phyloP scores from a whole-genome alignment of 495 filamentous ascomycete species.

The Penicillium chermesinum region DNA sequence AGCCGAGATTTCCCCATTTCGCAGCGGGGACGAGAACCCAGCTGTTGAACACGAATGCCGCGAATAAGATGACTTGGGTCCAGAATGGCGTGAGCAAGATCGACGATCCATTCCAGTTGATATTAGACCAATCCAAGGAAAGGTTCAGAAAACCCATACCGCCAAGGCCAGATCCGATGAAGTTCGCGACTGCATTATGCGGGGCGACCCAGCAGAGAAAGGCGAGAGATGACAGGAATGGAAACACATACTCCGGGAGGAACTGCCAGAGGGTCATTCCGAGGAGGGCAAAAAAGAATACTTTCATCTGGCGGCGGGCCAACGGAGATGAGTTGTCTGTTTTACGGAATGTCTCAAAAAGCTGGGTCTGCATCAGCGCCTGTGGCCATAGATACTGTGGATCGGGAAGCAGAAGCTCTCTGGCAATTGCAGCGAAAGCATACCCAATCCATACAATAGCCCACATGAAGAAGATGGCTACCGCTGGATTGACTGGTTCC shows the following conservation, averaged over 20 bases:
- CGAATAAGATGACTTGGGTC: slow-evolving; percentile 50
- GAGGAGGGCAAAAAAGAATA: slow-evolving; percentile 48
- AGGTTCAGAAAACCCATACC: slow-evolving; percentile 57
- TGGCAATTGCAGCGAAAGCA: slow-evolving; percentile 49
- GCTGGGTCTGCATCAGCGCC: slow-evolving; percentile 48
- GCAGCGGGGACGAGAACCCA: slow-evolving; percentile 53
- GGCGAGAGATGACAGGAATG: slow-evolving; percentile 51
- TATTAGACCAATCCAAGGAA: slow-evolving; percentile 53
- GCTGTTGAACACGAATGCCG: slow-evolving; percentile 48
- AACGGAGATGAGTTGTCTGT: slow-evolving; percentile 44
- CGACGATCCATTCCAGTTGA: slow-evolving; percentile 46
- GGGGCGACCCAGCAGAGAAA: slow-evolving; percentile 61
- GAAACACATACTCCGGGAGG: slow-evolving; percentile 53
- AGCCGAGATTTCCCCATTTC: slow-evolving; percentile 49
- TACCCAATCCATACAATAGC: slow-evolving; percentile 53
- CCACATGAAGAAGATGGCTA: slow-evolving; percentile 55
- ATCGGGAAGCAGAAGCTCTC: slow-evolving; percentile 51
- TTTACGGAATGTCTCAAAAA: slow-evolving; percentile 52
- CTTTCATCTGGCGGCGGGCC: slow-evolving; percentile 47
- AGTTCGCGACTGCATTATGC: slow-evolving; percentile 50
- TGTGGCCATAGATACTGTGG: slow-evolving; percentile 48
- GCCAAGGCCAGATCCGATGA: slow-evolving; percentile 51
- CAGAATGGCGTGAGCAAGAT: slow-evolving; percentile 52
- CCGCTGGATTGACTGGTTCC: slow-evolving; percentile 42
- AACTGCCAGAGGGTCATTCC: slow-evolving; percentile 55